Evolutionary conservation across 1,284 basidiomycete genomes (phyloP).

Genomic region (Ustilago hordei): DNA sequence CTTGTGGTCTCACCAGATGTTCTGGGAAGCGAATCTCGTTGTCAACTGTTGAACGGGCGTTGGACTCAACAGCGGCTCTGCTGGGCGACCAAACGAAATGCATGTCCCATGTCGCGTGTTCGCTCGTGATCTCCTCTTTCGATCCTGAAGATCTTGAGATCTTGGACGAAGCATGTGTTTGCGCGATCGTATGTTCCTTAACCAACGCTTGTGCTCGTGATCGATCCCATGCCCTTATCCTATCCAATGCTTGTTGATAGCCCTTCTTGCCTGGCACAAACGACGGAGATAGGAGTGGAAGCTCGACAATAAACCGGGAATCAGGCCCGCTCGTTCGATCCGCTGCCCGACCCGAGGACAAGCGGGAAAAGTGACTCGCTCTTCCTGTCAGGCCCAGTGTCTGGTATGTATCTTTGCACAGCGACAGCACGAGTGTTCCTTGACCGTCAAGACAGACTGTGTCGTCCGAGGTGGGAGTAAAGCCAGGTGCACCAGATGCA

Average conservation of each 20-base stretch:
- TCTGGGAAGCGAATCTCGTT: conserved; percentile 44
- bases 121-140: conserved; percentile 10
- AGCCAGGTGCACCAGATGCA: conserved; percentile 18
- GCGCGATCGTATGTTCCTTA: conserved; percentile 18
- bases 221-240: conserved; percentile 57
- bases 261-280: conserved; percentile 65
- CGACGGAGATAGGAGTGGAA: conserved; percentile 56
- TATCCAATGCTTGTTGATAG: conserved; percentile 55
- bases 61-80: conserved; percentile 5
- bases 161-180: conserved; percentile 28
- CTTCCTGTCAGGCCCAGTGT: conserved; percentile 64
- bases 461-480: conserved; percentile 54
- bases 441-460: conserved; percentile 63
- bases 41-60: background rate
- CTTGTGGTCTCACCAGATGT: conserved; percentile 21
- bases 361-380: conserved; percentile 54
- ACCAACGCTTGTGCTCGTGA: conserved; percentile 21
- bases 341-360: conserved; percentile 61
- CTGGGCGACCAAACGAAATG: conserved; percentile 47
- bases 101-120: conserved; percentile 52
- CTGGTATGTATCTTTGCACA: conserved; percentile 67
- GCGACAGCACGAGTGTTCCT: conserved; percentile 62
- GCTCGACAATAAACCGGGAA: conserved; percentile 60
- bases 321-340: conserved; percentile 59
- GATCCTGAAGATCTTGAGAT: conserved; percentile 4